These are phyloP conservation scores for Peziza echinospora DNA, from an alignment of 495 filamentous ascomycete genomes.

Conservation along the genomic window DNA sequence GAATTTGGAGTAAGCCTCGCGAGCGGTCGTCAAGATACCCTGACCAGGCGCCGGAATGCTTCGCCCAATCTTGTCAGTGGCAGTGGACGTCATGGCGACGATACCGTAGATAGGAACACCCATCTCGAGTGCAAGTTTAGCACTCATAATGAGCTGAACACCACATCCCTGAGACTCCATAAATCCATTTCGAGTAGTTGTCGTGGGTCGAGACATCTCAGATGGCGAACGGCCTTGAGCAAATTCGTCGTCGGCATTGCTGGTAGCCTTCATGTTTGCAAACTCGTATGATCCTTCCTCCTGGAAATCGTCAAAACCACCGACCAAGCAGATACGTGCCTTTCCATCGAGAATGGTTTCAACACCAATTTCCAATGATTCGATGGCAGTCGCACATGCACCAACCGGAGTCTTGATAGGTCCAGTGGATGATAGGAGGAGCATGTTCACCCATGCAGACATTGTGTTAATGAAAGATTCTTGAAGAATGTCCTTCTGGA, in stretches of 20 bases:
- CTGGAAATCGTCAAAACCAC: conserved; percentile 97
- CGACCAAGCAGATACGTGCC: conserved; percentile 87
- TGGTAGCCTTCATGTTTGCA: conserved; percentile 99
- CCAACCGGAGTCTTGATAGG: conserved; percentile 97
- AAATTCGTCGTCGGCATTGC: conserved; percentile 88
- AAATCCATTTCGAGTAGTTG: conserved; percentile 89
- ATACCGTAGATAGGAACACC: conserved; percentile 95
- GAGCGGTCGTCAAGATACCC: conserved; percentile 92
- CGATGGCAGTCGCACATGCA: conserved; percentile 90
- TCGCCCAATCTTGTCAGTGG: conserved; percentile 95
- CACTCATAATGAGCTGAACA: conserved; percentile 96
- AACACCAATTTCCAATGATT: conserved; percentile 92
- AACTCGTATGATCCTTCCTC: conserved; percentile 99
- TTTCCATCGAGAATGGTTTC: conserved; percentile 97
- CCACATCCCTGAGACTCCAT: conserved; percentile 99
- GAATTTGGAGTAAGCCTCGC: conserved; percentile 75
- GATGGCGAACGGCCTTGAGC: conserved; percentile 82
- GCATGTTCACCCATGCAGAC: conserved; percentile 98
- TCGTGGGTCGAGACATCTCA: conserved; percentile 96
- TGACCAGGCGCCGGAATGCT: conserved; percentile 91
- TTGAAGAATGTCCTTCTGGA: conserved; percentile 96
- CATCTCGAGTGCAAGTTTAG: conserved; percentile 90
- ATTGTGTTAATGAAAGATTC: conserved; percentile 99
- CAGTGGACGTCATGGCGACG: conserved; percentile 83
- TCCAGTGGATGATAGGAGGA: conserved; percentile 85